Evolutionary conservation across 2,329 filamentous ascomycete species (phyloP).

Genomic region (Monilinia fructigena): DNA sequence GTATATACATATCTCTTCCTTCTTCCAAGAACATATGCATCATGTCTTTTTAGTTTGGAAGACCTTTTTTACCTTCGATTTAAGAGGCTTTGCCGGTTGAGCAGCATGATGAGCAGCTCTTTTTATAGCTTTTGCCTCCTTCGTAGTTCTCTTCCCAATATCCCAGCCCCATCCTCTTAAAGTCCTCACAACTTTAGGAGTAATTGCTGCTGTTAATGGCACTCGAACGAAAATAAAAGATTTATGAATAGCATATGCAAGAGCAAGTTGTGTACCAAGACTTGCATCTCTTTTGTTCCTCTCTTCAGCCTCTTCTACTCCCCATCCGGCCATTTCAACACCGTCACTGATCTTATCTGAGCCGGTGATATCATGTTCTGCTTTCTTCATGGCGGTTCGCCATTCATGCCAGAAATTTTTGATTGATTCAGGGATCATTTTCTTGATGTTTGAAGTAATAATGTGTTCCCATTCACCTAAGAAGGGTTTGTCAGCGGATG

Average conservation of each 20-base stretch:
- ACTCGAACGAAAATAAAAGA: slow-evolving; percentile 96
- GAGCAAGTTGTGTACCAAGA: slow-evolving; percentile 79
- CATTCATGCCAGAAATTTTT: slow-evolving; percentile 54
- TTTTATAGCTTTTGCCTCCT: slow-evolving; percentile 41
- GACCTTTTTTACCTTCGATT: neutral
- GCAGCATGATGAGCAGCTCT: slow-evolving; percentile 30
- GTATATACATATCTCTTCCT: neutral
- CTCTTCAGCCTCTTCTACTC: slow-evolving; percentile 62
- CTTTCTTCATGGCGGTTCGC: slow-evolving; percentile 49
- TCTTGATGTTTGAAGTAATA: slow-evolving; percentile 60
- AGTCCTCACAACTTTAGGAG: slow-evolving; percentile 89
- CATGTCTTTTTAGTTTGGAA: slow-evolving; percentile 1
- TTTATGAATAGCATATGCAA: slow-evolving; percentile 97
- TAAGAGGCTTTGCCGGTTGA: slow-evolving; percentile 24
- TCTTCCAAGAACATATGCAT: neutral
- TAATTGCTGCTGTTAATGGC: slow-evolving; percentile 83
- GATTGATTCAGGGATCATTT: slow-evolving; percentile 58
- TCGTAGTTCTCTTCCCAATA: slow-evolving; percentile 71
- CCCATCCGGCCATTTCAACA: slow-evolving; percentile 56
- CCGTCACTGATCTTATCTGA: slow-evolving; percentile 48
- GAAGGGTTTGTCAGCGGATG: neutral
- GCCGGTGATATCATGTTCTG: slow-evolving; percentile 46
- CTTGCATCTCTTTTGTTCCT: slow-evolving; percentile 67
- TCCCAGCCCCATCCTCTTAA: slow-evolving; percentile 90
- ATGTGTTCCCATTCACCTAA: slow-evolving; percentile 63